Base-by-base conservation (phyloP, 106 monocot species). In the Dendrobium chrysotoxum region DNA sequence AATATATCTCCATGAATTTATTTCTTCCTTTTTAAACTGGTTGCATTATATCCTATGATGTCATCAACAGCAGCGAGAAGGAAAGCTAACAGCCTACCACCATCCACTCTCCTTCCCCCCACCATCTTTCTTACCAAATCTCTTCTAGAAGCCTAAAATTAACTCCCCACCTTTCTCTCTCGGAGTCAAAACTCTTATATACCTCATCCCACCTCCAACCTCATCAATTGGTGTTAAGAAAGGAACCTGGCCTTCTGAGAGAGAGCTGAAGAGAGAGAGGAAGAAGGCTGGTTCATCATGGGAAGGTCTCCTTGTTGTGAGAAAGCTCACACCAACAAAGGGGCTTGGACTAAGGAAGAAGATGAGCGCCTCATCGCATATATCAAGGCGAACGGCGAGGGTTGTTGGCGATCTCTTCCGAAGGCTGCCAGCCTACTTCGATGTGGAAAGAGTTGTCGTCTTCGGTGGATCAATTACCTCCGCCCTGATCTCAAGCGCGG, bases 381-480 rank as follows among this genome's bases (percentile, higher is more conserved):
- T 85, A 96, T 96, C 90, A 85, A 82, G 53, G 84, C 91, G 50
- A 86, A 93, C 75, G 96, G 96, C 17, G 96, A 96, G 41, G 96
- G 90, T 4, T 90, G 91, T 76, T 96, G 96, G 96, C 85, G 96
- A 10, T 93, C 96, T 12, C 93, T 96, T 47, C 96, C 96, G 28
- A 93, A 96, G 57, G 89, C 93, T 38, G 96, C 96, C 75, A 92
- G 94, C 92, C 79, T 96, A 20, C 88, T 91, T 11, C 83, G 96
- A 1, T 96, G 96, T 57, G 96, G 96, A 3, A 96, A 96, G 87
- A 96, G 96, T 81, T 96, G 96, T 78, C 83, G 96, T 0, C 88
- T 96, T 45, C 88, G 96, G 31, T 96, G 96, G 96, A 96, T 96
- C 78, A 96, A 96, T 88, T 96, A 96, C 77, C 96, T 96, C 58